Evolutionary conservation across 768 basidiomycete species (phyloP).

Genomic region (Xerocomellus dryophilus): DNA sequence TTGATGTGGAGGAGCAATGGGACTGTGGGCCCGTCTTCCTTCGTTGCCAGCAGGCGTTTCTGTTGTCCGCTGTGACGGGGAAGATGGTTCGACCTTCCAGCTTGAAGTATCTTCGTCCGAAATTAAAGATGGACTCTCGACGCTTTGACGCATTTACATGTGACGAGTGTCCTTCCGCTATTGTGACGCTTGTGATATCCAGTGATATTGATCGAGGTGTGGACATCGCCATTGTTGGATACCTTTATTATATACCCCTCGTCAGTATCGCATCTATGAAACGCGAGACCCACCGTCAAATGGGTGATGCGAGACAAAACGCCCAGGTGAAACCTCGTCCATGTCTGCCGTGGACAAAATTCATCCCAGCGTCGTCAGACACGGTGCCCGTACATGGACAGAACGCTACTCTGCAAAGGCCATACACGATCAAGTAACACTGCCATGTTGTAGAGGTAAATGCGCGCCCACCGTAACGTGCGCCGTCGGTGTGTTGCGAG

Average conservation of each 20-base stretch:
- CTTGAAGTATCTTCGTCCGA: not conserved
- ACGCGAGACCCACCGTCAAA: not conserved
- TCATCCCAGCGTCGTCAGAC: too few relatives aligned
- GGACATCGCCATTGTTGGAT: not conserved
- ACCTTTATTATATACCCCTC: not conserved
- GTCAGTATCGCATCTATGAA: not conserved
- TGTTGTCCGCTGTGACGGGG: not conserved
- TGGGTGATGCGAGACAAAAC: not conserved
- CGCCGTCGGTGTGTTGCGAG: too few relatives aligned
- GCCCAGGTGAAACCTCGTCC: too few relatives aligned
- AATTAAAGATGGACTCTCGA: not conserved
- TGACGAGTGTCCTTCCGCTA: not conserved
- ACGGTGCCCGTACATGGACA: too few relatives aligned
- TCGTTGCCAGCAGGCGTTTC: not conserved
- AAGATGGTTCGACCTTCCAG: not conserved
- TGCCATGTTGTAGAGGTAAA: too few relatives aligned
- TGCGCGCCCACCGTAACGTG: too few relatives aligned
- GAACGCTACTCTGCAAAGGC: too few relatives aligned
- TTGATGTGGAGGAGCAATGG: not conserved
- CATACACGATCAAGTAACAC: too few relatives aligned
- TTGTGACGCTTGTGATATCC: not conserved
- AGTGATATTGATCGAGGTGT: not conserved
- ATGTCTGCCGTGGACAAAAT: too few relatives aligned
- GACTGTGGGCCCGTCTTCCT: not conserved
- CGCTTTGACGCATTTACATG: not conserved